These are phyloP conservation scores for Colletotrichum camelliae DNA, from an alignment of 2,329 filamentous ascomycete genomes.

Conservation along the genomic window DNA sequence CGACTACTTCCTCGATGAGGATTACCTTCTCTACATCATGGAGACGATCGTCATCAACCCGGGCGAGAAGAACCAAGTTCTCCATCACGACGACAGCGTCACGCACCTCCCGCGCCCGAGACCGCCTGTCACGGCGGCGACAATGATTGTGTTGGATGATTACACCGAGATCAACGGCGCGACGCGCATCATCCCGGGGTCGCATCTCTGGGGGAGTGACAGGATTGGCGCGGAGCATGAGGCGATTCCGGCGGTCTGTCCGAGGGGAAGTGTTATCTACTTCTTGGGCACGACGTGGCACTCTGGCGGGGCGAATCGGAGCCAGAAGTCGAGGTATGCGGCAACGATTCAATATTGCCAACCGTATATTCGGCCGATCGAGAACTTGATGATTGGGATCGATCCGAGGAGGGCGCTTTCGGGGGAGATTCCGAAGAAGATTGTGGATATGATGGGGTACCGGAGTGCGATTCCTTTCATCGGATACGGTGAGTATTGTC, in stretches of 20 bases:
- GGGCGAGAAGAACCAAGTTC: constrained; percentile 36
- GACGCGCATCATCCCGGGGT: constrained; percentile 37
- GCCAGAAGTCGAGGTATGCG: constrained; percentile 33
- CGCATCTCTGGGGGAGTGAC: constrained; percentile 36
- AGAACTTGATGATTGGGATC: constrained; percentile 41
- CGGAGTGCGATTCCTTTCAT: constrained; percentile 26
- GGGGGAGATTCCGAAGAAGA: constrained; percentile 22
- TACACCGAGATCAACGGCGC: constrained; percentile 38
- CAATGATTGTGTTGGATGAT: constrained; percentile 34
- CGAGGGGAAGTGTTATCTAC: constrained; percentile 40
- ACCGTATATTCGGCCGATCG: constrained; percentile 41
- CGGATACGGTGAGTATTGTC: constrained; percentile 21
- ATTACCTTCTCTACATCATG: constrained; percentile 38
- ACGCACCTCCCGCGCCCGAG: constrained; percentile 38
- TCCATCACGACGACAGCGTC: constrained; percentile 37
- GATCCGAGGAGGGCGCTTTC: constrained; percentile 23
- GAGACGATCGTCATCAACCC: constrained; percentile 44
- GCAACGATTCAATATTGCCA: constrained; percentile 46
- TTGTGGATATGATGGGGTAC: constrained; percentile 30
- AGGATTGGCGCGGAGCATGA: constrained; percentile 28
- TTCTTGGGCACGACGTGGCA: constrained; percentile 41
- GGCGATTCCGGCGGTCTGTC: constrained; percentile 35
- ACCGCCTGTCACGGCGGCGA: constrained; percentile 34
- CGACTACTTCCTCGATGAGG: constrained; percentile 42
- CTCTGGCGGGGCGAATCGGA: constrained; percentile 38